A percentile compares a stretch with the other conserved stretches of the same genome.
Conservation (phyloP, 1,139 yeast genomes). For the Hyphopichia buzzinii region DNA sequence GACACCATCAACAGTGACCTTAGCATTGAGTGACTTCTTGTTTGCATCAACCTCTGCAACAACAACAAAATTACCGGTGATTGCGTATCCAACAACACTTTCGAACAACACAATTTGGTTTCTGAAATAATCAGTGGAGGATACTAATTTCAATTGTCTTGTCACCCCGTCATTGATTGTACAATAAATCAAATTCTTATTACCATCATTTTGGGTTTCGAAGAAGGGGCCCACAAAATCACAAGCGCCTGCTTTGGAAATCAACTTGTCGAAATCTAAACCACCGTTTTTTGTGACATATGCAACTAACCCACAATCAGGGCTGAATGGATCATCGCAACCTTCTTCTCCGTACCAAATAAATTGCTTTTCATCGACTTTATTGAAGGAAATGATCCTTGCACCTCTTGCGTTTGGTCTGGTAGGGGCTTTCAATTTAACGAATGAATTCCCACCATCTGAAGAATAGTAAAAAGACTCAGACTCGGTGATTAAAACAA, state of each 20-base stretch:
- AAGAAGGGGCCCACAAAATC: slow-evolving; percentile 62
- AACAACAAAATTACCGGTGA: slow-evolving; percentile 59
- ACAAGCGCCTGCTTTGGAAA: slow-evolving; percentile 57
- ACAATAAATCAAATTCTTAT: slow-evolving; percentile 62
- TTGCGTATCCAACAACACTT: slow-evolving; percentile 38
- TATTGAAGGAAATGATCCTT: slow-evolving; percentile 56
- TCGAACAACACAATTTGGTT: slow-evolving; percentile 23
- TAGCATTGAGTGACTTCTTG: slow-evolving; percentile 52
- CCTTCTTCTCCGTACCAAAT: slow-evolving; percentile 67
- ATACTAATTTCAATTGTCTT: slow-evolving; percentile 20
- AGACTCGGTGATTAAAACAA: slow-evolving; percentile 56
- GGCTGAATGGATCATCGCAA: slow-evolving; percentile 45
- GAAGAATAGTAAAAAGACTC: slow-evolving; percentile 54
- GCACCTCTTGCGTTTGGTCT: slow-evolving; percentile 36
- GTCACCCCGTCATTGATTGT: slow-evolving; percentile 36
- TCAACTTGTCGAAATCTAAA: slow-evolving; percentile 51
- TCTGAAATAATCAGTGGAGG: slow-evolving; percentile 27
- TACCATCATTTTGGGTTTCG: slow-evolving; percentile 25
- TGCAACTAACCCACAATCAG: slow-evolving; percentile 55
- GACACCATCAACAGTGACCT: slow-evolving; percentile 79
- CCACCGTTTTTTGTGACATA: slow-evolving; percentile 67
- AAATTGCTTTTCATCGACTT: slow-evolving; percentile 51
- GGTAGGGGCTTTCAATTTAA: slow-evolving; percentile 48
- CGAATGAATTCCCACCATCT: slow-evolving; percentile 67
- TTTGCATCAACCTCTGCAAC: slow-evolving; percentile 57